Evolutionary conservation across 495 filamentous ascomycete species (phyloP).

Genomic region (Friedmanniomyces simplex): DNA sequence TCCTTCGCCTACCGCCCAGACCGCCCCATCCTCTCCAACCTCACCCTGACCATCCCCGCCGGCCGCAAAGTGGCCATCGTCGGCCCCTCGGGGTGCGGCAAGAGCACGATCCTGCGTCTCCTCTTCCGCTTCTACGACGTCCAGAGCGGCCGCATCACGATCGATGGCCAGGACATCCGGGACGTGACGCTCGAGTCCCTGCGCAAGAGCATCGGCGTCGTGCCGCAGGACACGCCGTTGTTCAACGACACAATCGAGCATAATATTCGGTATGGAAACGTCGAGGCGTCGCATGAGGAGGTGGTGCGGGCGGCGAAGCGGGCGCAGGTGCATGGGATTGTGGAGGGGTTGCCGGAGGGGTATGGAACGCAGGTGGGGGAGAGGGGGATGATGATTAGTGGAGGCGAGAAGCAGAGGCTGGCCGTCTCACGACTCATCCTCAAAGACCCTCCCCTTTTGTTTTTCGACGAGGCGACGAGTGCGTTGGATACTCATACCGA

Average conservation of each 20-base stretch:
- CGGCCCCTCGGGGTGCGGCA: conserved; percentile 89
- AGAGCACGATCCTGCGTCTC: conserved; percentile 82
- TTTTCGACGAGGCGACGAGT: conserved; percentile 97
- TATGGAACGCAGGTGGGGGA: conserved; percentile 92
- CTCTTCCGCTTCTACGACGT: conserved; percentile 93
- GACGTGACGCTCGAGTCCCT: conserved; percentile 73
- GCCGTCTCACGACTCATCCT: conserved; percentile 78
- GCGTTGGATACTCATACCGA: conserved; percentile 95
- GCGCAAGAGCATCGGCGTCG: conserved; percentile 80
- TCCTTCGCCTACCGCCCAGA: conserved; percentile 85
- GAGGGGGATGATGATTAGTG: conserved; percentile 95
- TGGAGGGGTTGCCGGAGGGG: conserved; percentile 66
- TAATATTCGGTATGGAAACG: conserved; percentile 90
- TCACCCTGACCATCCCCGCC: conserved; percentile 80
- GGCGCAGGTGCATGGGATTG: conserved; percentile 75
- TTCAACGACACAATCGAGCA: conserved; percentile 94
- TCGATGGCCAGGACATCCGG: conserved; percentile 88
- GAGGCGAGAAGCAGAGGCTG: conserved; percentile 86
- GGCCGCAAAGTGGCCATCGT: conserved; percentile 94
- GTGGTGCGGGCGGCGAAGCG: conserved; percentile 66
- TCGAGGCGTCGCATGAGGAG: conserved; percentile 63
- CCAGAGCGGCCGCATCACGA: conserved; percentile 73
- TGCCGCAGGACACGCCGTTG: conserved; percentile 91
- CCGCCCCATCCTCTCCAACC: conserved; percentile 75
- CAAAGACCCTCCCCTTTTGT: conserved; percentile 85